Percentiles rank a stretch among this genome's conserved stretches.
phyloP scores from a whole-genome alignment of 2,329 filamentous ascomycete species.

The Exophiala dermatitidis region DNA sequence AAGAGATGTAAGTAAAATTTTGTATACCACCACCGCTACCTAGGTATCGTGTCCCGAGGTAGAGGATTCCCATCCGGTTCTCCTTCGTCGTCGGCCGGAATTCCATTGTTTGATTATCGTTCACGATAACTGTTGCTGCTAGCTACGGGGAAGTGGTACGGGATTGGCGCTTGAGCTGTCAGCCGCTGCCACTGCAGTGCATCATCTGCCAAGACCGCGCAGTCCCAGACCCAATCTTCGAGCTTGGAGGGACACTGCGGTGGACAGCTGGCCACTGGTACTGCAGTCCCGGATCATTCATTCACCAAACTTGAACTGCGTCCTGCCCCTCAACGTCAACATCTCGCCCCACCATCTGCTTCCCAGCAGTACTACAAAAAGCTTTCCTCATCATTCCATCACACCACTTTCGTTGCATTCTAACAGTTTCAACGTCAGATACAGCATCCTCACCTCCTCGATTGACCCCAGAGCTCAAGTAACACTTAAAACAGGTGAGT shows the following conservation, averaged over 20 bases:
- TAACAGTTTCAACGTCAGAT: background rate
- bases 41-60: background rate
- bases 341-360: constrained; percentile 21
- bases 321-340: constrained; percentile 22
- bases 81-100: constrained; percentile 1
- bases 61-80: constrained; percentile 1
- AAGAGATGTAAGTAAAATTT: too few species aligned
- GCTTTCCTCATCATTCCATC: constrained; percentile 20
- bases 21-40: background rate
- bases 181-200: background rate
- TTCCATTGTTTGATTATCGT: constrained; percentile 2
- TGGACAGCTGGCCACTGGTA: too few species aligned
- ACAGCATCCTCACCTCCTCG: constrained; percentile 3
- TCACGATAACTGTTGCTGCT: constrained; percentile 6
- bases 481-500: constrained; percentile 9
- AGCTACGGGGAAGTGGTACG: background rate
- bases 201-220: background rate
- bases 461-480: background rate
- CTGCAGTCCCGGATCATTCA: background rate
- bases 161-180: background rate
- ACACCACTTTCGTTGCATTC: constrained; percentile 16
- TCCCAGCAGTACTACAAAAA: constrained; percentile 17
- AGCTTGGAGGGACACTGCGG: background rate
- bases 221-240: too few species aligned
- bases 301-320: background rate